Conservation (phyloP, 257 asterid species). For the Misopates orontium region DNA sequence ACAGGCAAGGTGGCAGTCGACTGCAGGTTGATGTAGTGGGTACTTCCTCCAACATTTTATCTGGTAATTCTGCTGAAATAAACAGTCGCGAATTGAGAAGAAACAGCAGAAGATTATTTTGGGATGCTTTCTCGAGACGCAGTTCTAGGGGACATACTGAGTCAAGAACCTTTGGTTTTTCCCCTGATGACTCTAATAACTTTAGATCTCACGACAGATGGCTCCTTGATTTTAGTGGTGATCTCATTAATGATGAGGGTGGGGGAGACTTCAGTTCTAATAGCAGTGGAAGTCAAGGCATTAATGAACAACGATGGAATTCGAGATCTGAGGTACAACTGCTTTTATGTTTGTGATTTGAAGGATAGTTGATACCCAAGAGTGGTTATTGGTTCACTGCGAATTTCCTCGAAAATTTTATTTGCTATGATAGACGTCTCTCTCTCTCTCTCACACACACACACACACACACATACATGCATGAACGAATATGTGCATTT, state of each 20-base stretch:
- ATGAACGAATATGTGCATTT: not conserved
- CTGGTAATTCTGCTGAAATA: conserved; percentile 56
- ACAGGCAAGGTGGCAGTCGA: conserved; percentile 44
- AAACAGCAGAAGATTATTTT: conserved; percentile 78
- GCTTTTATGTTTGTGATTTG: not conserved
- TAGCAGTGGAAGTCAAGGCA: conserved; percentile 43
- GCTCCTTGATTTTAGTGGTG: conserved; percentile 59
- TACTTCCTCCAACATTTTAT: conserved; percentile 46
- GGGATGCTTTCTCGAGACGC: conserved; percentile 87
- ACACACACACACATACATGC: not conserved
- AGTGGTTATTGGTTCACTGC: conserved; percentile 7
- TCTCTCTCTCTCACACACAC: not conserved
- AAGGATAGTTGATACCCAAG: conserved; percentile 2
- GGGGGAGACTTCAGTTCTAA: conserved; percentile 50
- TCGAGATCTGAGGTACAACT: conserved; percentile 81
- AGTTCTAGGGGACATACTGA: conserved; percentile 64
- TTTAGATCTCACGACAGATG: conserved; percentile 57
- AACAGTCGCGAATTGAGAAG: conserved; percentile 59
- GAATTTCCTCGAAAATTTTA: not conserved
- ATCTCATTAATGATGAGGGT: conserved; percentile 50
- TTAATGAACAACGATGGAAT: conserved; percentile 51
- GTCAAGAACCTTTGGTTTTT: conserved; percentile 41
- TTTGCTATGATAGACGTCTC: too few species aligned
- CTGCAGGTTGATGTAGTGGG: conserved; percentile 58
- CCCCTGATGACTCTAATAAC: conserved; percentile 53